Evolutionary conservation across 2,329 filamentous ascomycete species (phyloP).

Genomic region (Xylariaceae sp.): DNA sequence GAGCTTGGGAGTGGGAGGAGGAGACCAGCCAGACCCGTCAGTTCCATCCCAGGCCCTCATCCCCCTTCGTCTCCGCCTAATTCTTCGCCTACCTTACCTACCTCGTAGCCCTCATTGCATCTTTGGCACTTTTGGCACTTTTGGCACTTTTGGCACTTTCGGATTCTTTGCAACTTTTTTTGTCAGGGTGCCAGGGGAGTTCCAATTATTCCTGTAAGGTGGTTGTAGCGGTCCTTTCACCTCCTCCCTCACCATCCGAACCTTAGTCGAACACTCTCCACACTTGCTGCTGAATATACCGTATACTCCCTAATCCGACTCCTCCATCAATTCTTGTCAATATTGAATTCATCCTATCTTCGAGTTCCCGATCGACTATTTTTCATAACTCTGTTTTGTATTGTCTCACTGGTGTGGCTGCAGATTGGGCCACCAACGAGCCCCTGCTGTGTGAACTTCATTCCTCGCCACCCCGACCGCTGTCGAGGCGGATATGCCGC

Average conservation of each 20-base stretch:
- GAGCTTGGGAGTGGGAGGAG: too few species aligned
- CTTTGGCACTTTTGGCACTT: background rate
- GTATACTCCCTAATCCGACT: background rate
- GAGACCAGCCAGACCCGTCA: background rate
- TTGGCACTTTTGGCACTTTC: background rate
- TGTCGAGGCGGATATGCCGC: constrained; percentile 28
- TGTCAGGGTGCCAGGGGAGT: constrained; percentile 18
- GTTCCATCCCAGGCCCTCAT: constrained; percentile 4
- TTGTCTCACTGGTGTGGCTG: constrained; percentile 3
- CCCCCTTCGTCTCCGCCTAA: constrained; percentile 23
- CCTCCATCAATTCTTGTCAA: background rate
- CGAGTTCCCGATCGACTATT: background rate
- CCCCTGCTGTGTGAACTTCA: constrained; percentile 12
- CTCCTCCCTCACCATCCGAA: constrained; percentile 20
- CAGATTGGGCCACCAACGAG: constrained; percentile 11
- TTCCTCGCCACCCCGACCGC: constrained; percentile 21
- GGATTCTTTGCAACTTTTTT: constrained; percentile 2
- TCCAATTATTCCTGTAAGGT: constrained; percentile 19
- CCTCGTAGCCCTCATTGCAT: constrained; percentile 21
- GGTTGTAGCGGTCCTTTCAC: constrained; percentile 24
- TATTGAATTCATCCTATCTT: background rate
- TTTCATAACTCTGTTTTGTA: background rate
- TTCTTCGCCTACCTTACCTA: constrained; percentile 11
- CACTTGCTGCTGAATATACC: constrained; percentile 17
- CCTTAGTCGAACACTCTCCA: constrained; percentile 23